Evolutionary conservation across 768 basidiomycete genomes (phyloP), one percentile per base, ranked within the genome.

Genomic region (Collybiopsis confluens): DNA sequence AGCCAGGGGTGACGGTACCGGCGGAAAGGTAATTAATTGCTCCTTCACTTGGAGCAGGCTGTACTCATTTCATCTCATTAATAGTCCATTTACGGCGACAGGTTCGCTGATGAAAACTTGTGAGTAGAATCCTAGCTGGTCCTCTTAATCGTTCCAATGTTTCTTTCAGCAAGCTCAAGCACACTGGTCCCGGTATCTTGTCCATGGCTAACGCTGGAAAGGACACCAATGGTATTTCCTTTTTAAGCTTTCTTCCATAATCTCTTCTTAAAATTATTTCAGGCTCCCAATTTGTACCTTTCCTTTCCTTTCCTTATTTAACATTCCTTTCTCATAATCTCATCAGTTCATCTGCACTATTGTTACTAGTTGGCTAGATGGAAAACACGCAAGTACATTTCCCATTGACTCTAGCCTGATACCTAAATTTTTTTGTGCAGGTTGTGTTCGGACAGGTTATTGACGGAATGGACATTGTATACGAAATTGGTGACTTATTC

Each of bases 41-140:
- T 6, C 11, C 47, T 13, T 41, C 30, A 51, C 11, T 28, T n/a
- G n/a, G n/a, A n/a, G 26, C 26, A 44, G 16, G 48, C 58, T 58
- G 10, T 58, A 33, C 40, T 21, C 38, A 11, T 23, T 11, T 16
- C 1, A 28, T n/a, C 26, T 10, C 48, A n/a, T 48, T 21, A 26
- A 2, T 47, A 89, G 86, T 92, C 92, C 30, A 95, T 96, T 72
- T 95, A 94, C 63, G 93, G 93, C 44, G 83, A 86, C 61, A 79
- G 77, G 65, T 99, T 99, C 71, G 78, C 86, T 51, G 96, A 98
- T 61, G 97, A 98, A 77, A 98, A 98, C 79, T 94, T 94, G 91
- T 92, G 60, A 68, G 84, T 6, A 64, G 26, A 38, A 15, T 23
- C 10, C 24, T 48, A 21, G n/a, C n/a, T 2, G 37, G n/a, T 40